A percentile compares a stretch with the other conserved stretches of the same genome.
phyloP scores from a whole-genome alignment of 345 rosid genomes.

The Pseudoturritis turrita region DNA sequence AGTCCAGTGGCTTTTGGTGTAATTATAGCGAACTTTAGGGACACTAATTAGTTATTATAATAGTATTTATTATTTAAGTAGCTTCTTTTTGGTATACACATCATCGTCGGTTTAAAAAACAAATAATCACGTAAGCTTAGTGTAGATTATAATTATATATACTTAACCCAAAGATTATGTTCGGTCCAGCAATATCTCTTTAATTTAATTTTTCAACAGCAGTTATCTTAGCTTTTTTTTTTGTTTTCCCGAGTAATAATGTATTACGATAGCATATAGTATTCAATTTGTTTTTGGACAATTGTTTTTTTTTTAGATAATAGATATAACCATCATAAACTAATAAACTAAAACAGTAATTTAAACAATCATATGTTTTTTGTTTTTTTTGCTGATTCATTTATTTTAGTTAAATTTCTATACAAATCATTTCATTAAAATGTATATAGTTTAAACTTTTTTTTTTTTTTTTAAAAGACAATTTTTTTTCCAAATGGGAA shows the following conservation, averaged over 20 bases:
- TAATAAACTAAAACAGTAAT: no score
- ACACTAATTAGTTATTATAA: background rate
- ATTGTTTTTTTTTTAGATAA: no score
- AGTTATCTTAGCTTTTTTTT: background rate
- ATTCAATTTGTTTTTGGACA: no score
- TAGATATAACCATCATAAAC: no score
- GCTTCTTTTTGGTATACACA: background rate
- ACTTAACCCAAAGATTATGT: background rate
- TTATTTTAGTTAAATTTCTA: no score
- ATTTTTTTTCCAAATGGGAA: background rate
- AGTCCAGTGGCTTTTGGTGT: constrained; percentile 11
- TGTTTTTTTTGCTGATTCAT: no score
- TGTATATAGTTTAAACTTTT: no score
- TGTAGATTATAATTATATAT: background rate
- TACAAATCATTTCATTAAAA: no score
- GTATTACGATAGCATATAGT: no score
- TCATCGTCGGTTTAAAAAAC: background rate
- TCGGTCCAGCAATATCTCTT: background rate
- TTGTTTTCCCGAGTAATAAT: background rate
- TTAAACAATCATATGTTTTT: no score
- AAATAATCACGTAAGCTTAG: constrained; percentile 1
- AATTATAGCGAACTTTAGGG: background rate
- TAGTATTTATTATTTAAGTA: no score
- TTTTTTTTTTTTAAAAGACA: no score
- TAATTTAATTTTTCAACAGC: background rate